Percentiles rank a stretch among this genome's conserved stretches.
These are phyloP conservation scores for Leucocoprinus gongylophorus DNA, from an alignment of 1,284 basidiomycete genomes.

Conservation along the genomic window DNA sequence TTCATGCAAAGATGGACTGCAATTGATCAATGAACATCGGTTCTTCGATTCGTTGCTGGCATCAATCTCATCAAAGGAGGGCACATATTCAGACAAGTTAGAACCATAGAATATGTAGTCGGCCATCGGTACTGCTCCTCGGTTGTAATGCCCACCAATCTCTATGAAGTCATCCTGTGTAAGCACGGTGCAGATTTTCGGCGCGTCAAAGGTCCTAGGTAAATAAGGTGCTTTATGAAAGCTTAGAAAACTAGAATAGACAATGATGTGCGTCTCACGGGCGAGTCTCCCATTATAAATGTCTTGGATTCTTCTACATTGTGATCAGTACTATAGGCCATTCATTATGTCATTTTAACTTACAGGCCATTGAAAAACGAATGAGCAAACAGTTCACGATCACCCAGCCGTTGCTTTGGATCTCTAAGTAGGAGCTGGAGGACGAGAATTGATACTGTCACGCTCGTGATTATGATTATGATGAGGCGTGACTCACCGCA, in stretches of 20 bases:
- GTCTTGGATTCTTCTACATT: neutral
- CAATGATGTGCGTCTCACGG: neutral
- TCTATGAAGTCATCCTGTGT: neutral
- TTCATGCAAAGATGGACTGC: neutral
- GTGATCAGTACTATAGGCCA: neutral
- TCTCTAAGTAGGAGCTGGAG: slow-evolving; percentile 4
- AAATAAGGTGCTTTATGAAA: neutral
- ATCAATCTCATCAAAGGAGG: neutral
- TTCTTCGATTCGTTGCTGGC: neutral
- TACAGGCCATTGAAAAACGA: slow-evolving; percentile 7
- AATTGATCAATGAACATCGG: no score
- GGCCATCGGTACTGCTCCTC: neutral
- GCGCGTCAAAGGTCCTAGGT: neutral
- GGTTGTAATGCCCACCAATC: neutral
- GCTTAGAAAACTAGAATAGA: neutral
- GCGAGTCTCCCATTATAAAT: neutral
- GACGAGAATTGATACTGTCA: neutral
- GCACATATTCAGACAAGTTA: neutral
- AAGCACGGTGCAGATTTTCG: neutral
- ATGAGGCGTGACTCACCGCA: neutral
- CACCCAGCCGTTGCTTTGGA: neutral
- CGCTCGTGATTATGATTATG: no score
- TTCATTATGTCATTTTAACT: neutral
- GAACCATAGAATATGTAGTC: slow-evolving; percentile 7
- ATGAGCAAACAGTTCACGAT: neutral